phyloP scores from a whole-genome alignment of 495 filamentous ascomycete species.

The Daldinia concentrica region DNA sequence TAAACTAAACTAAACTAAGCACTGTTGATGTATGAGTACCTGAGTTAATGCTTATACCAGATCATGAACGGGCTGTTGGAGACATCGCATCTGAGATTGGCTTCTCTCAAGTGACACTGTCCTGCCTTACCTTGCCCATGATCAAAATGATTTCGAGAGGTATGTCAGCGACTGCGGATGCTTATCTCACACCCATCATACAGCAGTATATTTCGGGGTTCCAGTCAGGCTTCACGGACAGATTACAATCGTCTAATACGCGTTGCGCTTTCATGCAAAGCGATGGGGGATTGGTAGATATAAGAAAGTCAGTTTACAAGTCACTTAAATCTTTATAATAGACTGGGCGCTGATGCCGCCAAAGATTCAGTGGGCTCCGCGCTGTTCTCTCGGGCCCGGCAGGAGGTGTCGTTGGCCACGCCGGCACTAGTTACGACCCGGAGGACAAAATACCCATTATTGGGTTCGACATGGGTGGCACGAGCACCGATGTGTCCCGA shows the following conservation, averaged over 20 bases:
- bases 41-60: conserved; percentile 59
- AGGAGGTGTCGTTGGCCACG: conserved; percentile 56
- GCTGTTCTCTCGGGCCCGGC: conserved; percentile 70
- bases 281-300: conserved; percentile 57
- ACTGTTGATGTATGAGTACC: not conserved
- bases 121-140: conserved; percentile 78
- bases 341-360: not conserved
- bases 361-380: conserved; percentile 63
- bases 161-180: conserved; percentile 83
- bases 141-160: conserved; percentile 78
- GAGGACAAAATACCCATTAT: conserved; percentile 42
- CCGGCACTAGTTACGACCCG: conserved; percentile 45
- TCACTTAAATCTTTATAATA: conserved; percentile 46
- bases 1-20: not conserved
- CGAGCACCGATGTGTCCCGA: conserved; percentile 44
- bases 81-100: conserved; percentile 68
- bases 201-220: conserved; percentile 85
- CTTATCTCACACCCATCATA: conserved; percentile 85
- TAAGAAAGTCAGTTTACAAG: conserved; percentile 68
- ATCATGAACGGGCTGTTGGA: conserved; percentile 67
- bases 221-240: conserved; percentile 1
- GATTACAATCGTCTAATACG: conserved; percentile 52
- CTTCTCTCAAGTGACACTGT: conserved; percentile 68
- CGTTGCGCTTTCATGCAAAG: conserved; percentile 60
- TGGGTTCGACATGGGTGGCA: conserved; percentile 51